phyloP scores from a whole-genome alignment of 306 rosid genomes.

The Rosa persica region DNA sequence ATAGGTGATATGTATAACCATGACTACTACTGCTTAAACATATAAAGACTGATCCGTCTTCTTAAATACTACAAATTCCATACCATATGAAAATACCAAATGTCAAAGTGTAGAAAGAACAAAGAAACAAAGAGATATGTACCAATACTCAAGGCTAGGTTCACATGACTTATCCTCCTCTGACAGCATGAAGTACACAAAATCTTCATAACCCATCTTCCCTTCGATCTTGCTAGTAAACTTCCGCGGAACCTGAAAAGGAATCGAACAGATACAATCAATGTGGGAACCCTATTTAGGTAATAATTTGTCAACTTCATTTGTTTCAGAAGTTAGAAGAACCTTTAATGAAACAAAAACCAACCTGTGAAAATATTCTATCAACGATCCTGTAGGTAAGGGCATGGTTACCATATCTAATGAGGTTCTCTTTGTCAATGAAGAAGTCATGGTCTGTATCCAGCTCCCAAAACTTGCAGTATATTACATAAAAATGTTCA shows the following conservation, averaged over 20 bases:
- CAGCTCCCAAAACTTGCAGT: conserved; percentile 92
- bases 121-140: conserved; percentile 18
- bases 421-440: conserved; percentile 80
- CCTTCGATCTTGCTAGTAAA: conserved; percentile 93
- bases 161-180: conserved; percentile 97
- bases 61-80: not conserved
- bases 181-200: conserved; percentile 91
- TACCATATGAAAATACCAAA: not conserved
- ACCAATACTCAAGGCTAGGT: conserved; percentile 98
- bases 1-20: not conserved
- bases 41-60: not conserved
- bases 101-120: conserved; percentile 7
- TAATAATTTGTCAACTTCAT: not conserved
- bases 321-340: not conserved
- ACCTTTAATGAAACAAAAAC: conserved; percentile 19
- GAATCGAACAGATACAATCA: conserved; percentile 12
- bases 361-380: conserved; percentile 96
- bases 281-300: not conserved
- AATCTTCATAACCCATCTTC: conserved; percentile 98
- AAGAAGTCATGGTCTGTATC: conserved; percentile 77
- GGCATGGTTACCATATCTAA: conserved; percentile 78
- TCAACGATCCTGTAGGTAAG: conserved; percentile 88
- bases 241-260: conserved; percentile 77
- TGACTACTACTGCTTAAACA: not conserved
- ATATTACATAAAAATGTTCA: conserved; percentile 82